phyloP scores from a whole-genome alignment of 441 rosid species.

The Rhodomyrtus psidioides region DNA sequence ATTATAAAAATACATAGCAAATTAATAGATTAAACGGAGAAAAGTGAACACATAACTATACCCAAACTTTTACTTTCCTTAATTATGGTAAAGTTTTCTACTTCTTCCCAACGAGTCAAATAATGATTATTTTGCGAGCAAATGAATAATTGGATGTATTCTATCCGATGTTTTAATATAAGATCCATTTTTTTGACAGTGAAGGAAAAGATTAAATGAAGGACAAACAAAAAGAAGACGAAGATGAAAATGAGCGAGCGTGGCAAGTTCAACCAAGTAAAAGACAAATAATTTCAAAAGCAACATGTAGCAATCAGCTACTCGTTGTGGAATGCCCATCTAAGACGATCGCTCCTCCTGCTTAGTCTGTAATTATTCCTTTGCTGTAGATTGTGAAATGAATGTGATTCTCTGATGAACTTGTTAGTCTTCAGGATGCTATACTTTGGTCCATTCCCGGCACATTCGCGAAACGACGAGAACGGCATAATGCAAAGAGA shows the following conservation, averaged over 20 bases:
- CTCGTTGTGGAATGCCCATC: not conserved
- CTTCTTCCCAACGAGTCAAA: not conserved
- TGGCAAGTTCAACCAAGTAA: not conserved
- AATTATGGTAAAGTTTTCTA: not conserved
- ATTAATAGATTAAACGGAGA: not conserved
- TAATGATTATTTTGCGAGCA: not conserved
- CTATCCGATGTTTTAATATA: too few relatives aligned
- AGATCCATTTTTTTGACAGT: not conserved
- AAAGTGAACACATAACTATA: rapidly evolving
- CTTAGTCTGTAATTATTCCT: not conserved
- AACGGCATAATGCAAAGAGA: not conserved
- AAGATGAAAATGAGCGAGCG: not conserved
- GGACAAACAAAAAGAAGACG: not conserved
- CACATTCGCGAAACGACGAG: not conserved
- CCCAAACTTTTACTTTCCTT: not conserved
- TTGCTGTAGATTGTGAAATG: not conserved
- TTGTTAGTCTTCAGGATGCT: not conserved
- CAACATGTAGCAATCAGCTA: not conserved
- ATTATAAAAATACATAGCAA: not conserved
- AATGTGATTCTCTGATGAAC: not conserved
- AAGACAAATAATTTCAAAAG: not conserved
- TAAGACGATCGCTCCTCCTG: not conserved
- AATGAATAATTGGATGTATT: not conserved
- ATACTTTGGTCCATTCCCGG: not conserved
- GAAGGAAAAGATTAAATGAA: not conserved